A percentile compares a stretch with the other conserved stretches of the same genome.
Evolutionary conservation across 2,329 filamentous ascomycete species (phyloP).

Genomic region (Colletotrichum paranaense): DNA sequence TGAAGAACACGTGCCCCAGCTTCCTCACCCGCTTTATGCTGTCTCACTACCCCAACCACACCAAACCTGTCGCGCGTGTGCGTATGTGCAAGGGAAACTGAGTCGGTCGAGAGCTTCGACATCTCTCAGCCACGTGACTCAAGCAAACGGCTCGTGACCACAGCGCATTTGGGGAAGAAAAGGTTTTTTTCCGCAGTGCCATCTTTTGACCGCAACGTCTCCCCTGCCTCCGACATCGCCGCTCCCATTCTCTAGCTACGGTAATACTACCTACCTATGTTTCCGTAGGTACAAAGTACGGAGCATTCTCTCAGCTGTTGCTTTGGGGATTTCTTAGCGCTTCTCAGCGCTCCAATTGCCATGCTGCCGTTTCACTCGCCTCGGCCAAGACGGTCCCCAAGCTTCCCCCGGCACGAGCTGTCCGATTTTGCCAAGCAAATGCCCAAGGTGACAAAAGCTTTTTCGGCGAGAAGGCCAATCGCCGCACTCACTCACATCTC

Average conservation of each 20-base stretch:
- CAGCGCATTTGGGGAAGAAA: background rate
- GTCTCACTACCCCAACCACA: slow-evolving; percentile 6
- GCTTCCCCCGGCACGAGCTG: slow-evolving; percentile 5
- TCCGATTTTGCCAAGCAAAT: background rate
- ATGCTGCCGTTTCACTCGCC: slow-evolving; percentile 5
- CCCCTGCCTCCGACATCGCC: slow-evolving; percentile 28
- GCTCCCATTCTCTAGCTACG: background rate
- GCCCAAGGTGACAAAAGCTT: background rate
- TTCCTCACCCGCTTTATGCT: slow-evolving; percentile 6
- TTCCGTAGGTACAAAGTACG: too few species aligned
- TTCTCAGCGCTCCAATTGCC: slow-evolving; percentile 12
- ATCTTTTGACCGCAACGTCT: background rate
- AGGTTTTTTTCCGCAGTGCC: too few species aligned
- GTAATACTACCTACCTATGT: too few species aligned
- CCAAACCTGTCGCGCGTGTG: background rate
- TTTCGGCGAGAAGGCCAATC: background rate
- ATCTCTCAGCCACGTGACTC: slow-evolving; percentile 16
- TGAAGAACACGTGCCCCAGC: background rate
- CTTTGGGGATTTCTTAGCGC: slow-evolving; percentile 11
- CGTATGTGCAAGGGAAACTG: background rate
- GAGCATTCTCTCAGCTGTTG: background rate
- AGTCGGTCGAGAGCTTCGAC: background rate
- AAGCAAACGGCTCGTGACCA: background rate
- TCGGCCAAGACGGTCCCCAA: background rate
- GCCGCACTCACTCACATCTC: background rate